These are phyloP conservation scores for Tuber magnatum DNA, from an alignment of 495 filamentous ascomycete genomes.

Conservation along the genomic window DNA sequence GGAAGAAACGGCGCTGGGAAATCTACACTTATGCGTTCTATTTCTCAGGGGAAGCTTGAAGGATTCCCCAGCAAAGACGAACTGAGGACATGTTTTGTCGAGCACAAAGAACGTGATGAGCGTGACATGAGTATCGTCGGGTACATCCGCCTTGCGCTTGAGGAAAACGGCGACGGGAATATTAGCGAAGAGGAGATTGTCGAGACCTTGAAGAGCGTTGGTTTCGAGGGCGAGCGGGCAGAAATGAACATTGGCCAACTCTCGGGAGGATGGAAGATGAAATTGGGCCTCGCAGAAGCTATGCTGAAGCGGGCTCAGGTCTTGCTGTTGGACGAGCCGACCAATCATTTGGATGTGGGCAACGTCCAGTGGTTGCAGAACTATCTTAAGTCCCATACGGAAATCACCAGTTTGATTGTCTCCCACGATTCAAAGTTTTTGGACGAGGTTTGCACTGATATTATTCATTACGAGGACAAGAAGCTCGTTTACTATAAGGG, in stretches of 20 bases:
- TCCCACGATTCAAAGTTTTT: constrained; percentile 97
- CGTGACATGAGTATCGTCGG: constrained; percentile 91
- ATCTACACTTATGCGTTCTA: constrained; percentile 95
- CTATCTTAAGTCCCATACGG: constrained; percentile 89
- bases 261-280: constrained; percentile 99
- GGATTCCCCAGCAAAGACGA: constrained; percentile 88
- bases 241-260: constrained; percentile 81
- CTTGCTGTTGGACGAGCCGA: constrained; percentile 93
- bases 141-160: constrained; percentile 60
- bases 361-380: constrained; percentile 94
- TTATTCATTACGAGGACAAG: constrained; percentile 98
- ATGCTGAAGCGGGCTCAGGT: constrained; percentile 97
- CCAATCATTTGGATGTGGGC: constrained; percentile 93
- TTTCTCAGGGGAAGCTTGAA: constrained; percentile 90
- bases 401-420: constrained; percentile 96
- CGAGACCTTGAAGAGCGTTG: constrained; percentile 76
- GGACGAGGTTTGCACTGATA: constrained; percentile 94
- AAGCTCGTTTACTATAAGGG: constrained; percentile 92
- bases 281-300: constrained; percentile 88
- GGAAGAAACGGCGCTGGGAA: constrained; percentile 97
- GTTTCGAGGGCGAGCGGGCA: constrained; percentile 80
- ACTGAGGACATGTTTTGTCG: constrained; percentile 93
- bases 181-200: constrained; percentile 70
- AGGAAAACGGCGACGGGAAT: constrained; percentile 25
- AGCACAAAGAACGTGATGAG: constrained; percentile 90